Base-by-base conservation (phyloP, 345 rosid genomes). In the Citrus cavaleriei region DNA sequence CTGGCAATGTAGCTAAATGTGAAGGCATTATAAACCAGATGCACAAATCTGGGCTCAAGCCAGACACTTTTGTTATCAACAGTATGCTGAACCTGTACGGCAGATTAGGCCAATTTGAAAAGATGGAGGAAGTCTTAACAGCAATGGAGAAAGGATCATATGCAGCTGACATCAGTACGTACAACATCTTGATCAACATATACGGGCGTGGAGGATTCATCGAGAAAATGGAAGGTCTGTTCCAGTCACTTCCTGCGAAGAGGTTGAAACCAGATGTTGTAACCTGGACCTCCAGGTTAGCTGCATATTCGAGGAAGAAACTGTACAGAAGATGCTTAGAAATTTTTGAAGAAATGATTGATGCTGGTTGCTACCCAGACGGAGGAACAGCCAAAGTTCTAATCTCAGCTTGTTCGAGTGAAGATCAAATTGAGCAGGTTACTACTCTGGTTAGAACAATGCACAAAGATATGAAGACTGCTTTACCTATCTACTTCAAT, bases 371-470 rank as follows among this genome's bases (percentile, higher is more conserved):
- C 67, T 81, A 83, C 40, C 98, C 98, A 0, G 98, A 95, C 68
- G 97, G 94, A 71, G 95, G 94, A 75, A 95, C 98, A 24, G 97
- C 97, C 1, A 95, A 90, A 67, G 95, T 95, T 25, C 95, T 92
- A 57, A 89, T 93, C 4, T 87, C 93, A 2, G 93, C 98, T 10
- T 95, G 98, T 79, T 88, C 91, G 2, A 90, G 85, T 59, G 90
- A 91, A 32, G 93, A 92, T 85, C 95, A 95, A 81, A 84, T 88
- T 18, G 86, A 93, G 86, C 95, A 95, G 79, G 92, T 95, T 58
- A 90, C 94, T 9, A 80, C 86, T 60, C 88, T 95, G 61, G 83
- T 95, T 60, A 93, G 98, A 64, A 86, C 95, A 65, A 92, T 92
- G 92, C 97, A 95, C 78, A 91, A 88, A 78, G 84, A 85, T 59